Evolutionary conservation across 495 filamentous ascomycete genomes (phyloP), one percentile per base, ranked within the genome.

Genomic region (Aspergillus avenaceus): DNA sequence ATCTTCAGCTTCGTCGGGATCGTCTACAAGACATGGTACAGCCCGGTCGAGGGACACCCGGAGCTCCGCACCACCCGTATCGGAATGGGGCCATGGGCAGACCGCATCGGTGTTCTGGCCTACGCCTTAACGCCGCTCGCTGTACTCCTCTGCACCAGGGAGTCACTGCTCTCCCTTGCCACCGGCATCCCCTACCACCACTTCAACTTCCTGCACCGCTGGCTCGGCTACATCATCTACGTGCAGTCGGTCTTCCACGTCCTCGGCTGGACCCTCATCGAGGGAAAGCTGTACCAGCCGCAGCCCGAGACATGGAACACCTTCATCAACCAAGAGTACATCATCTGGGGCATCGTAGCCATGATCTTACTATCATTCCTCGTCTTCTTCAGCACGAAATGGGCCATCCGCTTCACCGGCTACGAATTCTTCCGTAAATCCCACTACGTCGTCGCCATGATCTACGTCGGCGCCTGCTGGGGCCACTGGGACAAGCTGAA

Each of bases 201-300:
- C 44, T 86, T 87, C 69, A 80, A 84, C 66, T 86, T 87, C 62
- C 67, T 88, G 21, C 84, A 86, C 57, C 77, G 81, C 22, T 85
- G 81, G 82, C 62, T 76, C 2, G 84, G 84, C 1, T 78, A 80
- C 34, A 77, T 86, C 50, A 85, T 86, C 53, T 73, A 84, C 41
- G 58, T 80, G 1, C 83, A 85, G 47, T 71, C 74, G 11, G 64
- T 75, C 31, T 63, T 87, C 5, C 85, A 87, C 57, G 86, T 84
- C 5, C 67, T 86, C n/a, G 73, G 74, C 36, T 87, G 83, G 85
- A 75, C 73, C 12, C 62, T 87, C 22, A 67, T 86, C 42, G 80
- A 85, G 62, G 73, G 69, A 1, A 62, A 67, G 41, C 64, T 87
- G 5, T 87, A 86, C 58, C 77, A 84, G 53, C 84, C 84, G 0